Conservation (phyloP, 345 rosid genomes). For the Populus davidiana region DNA sequence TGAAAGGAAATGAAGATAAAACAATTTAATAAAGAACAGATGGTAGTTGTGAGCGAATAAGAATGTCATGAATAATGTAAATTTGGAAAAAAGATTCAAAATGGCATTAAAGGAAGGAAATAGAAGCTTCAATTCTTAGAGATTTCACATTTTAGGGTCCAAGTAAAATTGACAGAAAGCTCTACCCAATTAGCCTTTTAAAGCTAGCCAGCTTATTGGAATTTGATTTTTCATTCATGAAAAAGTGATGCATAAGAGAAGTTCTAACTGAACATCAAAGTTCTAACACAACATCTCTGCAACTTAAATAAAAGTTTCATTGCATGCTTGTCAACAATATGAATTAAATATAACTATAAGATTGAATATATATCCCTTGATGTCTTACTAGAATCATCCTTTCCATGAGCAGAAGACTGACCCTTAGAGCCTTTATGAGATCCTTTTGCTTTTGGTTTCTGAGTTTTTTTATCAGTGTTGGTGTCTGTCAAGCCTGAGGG, state of each 20-base stretch:
- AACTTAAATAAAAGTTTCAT: background rate
- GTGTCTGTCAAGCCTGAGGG: constrained; percentile 31
- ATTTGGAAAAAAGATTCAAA: too few species aligned
- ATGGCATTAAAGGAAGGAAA: too few species aligned
- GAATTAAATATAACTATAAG: background rate
- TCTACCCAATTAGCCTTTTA: background rate
- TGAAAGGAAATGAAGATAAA: background rate
- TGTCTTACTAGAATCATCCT: constrained; percentile 23
- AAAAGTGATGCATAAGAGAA: background rate
- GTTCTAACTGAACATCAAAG: background rate
- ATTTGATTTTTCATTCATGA: background rate
- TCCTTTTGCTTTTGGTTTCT: constrained; percentile 29
- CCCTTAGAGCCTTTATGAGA: constrained; percentile 17
- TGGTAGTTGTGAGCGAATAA: background rate
- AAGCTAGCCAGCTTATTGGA: background rate
- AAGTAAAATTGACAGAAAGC: too few species aligned
- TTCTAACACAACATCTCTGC: background rate
- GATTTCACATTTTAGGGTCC: too few species aligned
- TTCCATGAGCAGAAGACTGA: constrained; percentile 30
- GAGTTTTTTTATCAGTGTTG: constrained; percentile 21
- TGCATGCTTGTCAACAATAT: background rate
- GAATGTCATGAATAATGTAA: too few species aligned
- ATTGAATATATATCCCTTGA: constrained; percentile 7
- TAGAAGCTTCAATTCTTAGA: too few species aligned
- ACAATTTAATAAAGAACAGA: background rate